Evolutionary conservation across 1,284 basidiomycete genomes (phyloP), one percentile per base, ranked within the genome.

Genomic region (Trametes versicolor): DNA sequence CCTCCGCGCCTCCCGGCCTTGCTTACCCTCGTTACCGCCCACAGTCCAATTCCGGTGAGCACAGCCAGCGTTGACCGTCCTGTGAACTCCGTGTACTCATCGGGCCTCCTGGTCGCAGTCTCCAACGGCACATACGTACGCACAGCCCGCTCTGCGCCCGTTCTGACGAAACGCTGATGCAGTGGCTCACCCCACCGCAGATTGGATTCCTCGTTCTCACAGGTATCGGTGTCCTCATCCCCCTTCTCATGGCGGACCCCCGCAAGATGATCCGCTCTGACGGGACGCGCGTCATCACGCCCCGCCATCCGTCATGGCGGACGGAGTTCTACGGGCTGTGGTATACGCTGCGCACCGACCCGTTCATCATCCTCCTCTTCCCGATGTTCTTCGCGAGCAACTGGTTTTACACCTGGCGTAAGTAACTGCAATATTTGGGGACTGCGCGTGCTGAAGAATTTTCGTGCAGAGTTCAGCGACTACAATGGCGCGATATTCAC

Each of bases 321-420:
- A 79, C 78, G 32, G 85, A 87, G 70, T 79, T 87, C 55, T 78
- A 78, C 62, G 82, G 80, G 17, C 78, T 87, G n/a, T 87, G 80
- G 73, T 81, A 83, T 43, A 81, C 80, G 2, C 76, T 83, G 21
- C 72, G 74, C n/a, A 82, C 80, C 1, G 82, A 84, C 68, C 82
- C 83, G 1, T 86, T 85, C 67, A 80, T 91, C 58, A 75, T 82
- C 19, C 72, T 83, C 36, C 73, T 83, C 32, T 82, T 83, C 71
- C 81, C 81, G 4, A 80, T 83, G 76, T 83, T 83, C 77, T 83
- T 93, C 64, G 85, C 88, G 5, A 88, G 88, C 51, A 93, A 93
- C 75, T 93, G 90, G 85, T 92, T 92, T 76, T 91, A 92, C 72
- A 87, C 89, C 13, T 91, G 88, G 88, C 88, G 87, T 88, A 69